Base-by-base conservation (phyloP, 192 early-diverging fungal genomes). In the Chytriomyces sp. region DNA sequence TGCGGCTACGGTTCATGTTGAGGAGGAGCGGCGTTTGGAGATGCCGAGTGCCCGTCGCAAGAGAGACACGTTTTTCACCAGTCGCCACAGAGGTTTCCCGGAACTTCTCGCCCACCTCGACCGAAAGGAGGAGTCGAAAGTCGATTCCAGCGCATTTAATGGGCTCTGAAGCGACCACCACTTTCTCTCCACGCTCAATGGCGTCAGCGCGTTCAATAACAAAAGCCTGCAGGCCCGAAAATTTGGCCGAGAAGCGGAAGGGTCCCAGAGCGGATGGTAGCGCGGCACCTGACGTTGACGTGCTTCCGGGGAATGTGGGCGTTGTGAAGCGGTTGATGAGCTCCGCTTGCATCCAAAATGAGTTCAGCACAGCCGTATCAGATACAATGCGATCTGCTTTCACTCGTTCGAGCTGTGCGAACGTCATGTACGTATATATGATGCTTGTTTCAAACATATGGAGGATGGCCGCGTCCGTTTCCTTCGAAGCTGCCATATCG, bases 321-420 rank as follows among this genome's bases (percentile, higher is more conserved):
- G 73, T 58, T 5, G 68, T 49, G 59, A 72, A 65, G 14, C 73
- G 60, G 36, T 75, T 78, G 53, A 61, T 75, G 1, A 84, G 49
- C 52, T 84, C 79, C 7, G 79, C 75, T 56, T 84, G 82, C 69
- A 77, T 55, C 82, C 82, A 84, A 69, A 79, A 79, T 25, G 72
- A 74, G 32, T 78, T 61, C 41, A 80, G 59, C 1, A 83, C 77
- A 7, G 75, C 71, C 19, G 70, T 28, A 54, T 76, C 75, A 12
- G 76, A 74, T 5, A 83, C 82, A 59, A 83, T 78, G 1, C 77
- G 61, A 53, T 83, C 82, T 5, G 10, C 6, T 52, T 80, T 83
- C 30, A 83, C 79, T 5, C 64, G 34, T 44, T 83, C 82, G n/a
- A 83, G 77, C 22, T 84, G 78, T n/a, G 66, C 52, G 39, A 84